phyloP scores from a whole-genome alignment of 2,329 filamentous ascomycete genomes.

The Aspergillus versicolor region DNA sequence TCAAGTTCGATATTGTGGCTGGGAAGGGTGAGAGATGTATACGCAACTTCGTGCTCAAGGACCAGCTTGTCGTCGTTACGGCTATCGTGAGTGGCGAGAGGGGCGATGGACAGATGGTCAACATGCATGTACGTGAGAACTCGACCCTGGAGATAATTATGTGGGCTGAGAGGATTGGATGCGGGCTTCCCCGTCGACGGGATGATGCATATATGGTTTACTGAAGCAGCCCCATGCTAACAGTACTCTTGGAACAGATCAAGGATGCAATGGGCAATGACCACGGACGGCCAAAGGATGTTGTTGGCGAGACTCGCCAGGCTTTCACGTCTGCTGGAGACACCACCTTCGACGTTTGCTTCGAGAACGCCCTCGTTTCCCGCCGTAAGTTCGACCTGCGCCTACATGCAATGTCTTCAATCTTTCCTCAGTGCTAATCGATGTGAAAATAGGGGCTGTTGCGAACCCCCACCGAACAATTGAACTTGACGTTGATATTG shows the following conservation, averaged over 20 bases:
- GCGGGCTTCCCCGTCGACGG: neutral
- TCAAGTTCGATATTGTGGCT: conserved; percentile 91
- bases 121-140: conserved; percentile 72
- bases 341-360: conserved; percentile 93
- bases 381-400: conserved; percentile 55
- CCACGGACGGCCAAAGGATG: conserved; percentile 86
- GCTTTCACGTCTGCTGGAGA: conserved; percentile 92
- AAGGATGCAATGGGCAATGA: conserved; percentile 94
- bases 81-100: conserved; percentile 80
- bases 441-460: conserved; percentile 31
- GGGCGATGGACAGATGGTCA: conserved; percentile 89
- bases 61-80: conserved; percentile 93
- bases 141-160: neutral
- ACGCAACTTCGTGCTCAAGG: conserved; percentile 88
- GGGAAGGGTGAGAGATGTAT: conserved; percentile 81
- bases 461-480: conserved; percentile 65
- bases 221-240: conserved; percentile 12
- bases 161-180: neutral
- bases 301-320: conserved; percentile 86
- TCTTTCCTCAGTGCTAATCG: neutral
- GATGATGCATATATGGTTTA: conserved; percentile 6
- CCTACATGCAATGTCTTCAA: neutral
- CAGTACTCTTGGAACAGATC: conserved; percentile 60
- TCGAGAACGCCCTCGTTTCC: conserved; percentile 74
- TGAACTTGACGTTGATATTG: conserved; percentile 94